Percentiles rank a stretch among this genome's conserved stretches.
phyloP scores from a whole-genome alignment of 768 basidiomycete genomes.

The Omphalotus guepiniiformis region DNA sequence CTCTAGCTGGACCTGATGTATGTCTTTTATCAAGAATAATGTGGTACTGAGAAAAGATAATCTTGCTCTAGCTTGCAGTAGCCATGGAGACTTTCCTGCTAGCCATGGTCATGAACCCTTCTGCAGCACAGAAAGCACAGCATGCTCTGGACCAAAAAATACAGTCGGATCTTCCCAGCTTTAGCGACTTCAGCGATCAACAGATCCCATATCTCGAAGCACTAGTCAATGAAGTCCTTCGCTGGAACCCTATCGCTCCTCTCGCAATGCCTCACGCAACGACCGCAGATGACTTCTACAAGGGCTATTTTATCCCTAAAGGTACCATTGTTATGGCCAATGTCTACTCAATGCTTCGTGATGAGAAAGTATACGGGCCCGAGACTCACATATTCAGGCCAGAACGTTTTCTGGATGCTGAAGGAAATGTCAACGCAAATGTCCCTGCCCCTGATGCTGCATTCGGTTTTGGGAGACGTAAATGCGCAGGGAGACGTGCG shows the following conservation, averaged over 20 bases:
- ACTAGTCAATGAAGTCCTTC: slow-evolving; percentile 18
- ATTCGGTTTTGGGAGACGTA: slow-evolving; percentile 3
- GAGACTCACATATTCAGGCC: slow-evolving; percentile 1
- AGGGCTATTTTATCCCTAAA: slow-evolving; percentile 27
- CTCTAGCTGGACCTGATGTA: neutral
- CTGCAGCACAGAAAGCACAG: slow-evolving; percentile 21
- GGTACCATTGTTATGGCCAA: slow-evolving; percentile 18
- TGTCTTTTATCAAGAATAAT: neutral
- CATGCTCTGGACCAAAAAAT: slow-evolving; percentile 22
- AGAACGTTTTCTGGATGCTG: slow-evolving; percentile 9
- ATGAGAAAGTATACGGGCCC: slow-evolving; percentile 15
- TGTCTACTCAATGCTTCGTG: slow-evolving; percentile 17
- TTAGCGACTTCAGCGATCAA: slow-evolving; percentile 12
- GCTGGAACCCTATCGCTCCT: slow-evolving; percentile 18
- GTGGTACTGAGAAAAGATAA: neutral
- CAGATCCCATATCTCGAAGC: slow-evolving; percentile 22
- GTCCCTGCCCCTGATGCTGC: neutral
- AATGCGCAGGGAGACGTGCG: neutral
- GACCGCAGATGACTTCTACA: slow-evolving; percentile 24
- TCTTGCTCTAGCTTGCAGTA: slow-evolving; percentile 5
- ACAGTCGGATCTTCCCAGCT: slow-evolving; percentile 19
- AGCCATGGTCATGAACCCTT: slow-evolving; percentile 22
- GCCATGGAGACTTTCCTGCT: slow-evolving; percentile 14
- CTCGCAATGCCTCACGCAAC: slow-evolving; percentile 22
- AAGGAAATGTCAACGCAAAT: slow-evolving; percentile 3